A percentile compares a stretch with the other conserved stretches of the same genome.
Evolutionary conservation across 2,329 filamentous ascomycete genomes (phyloP).

Genomic region (Cladorrhinum sp.): DNA sequence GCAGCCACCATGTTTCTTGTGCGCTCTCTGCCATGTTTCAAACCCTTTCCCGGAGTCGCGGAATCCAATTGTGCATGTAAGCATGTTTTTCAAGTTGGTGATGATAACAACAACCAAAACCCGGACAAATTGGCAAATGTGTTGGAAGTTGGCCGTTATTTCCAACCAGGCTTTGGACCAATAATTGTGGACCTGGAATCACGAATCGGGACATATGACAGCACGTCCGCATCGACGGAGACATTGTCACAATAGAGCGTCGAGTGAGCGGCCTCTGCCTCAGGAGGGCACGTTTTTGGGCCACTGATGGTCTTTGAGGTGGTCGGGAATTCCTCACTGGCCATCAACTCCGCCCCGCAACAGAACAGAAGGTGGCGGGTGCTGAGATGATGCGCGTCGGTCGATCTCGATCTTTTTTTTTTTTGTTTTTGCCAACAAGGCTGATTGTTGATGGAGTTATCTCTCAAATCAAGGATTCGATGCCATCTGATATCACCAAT

Average conservation of each 20-base stretch:
- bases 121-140: background rate
- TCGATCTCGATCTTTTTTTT: background rate
- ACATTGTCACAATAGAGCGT: no score
- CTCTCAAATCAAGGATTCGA: background rate
- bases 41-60: no score
- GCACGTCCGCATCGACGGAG: background rate
- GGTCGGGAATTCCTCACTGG: background rate
- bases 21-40: background rate
- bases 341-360: background rate
- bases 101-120: background rate
- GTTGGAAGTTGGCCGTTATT: background rate
- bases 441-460: background rate
- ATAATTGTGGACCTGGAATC: background rate
- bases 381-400: no score
- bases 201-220: background rate
- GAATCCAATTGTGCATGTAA: no score
- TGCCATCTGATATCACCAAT: slow-evolving; percentile 11
- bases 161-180: background rate
- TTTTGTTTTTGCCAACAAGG: no score
- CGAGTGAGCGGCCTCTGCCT: background rate
- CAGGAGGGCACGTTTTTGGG: background rate
- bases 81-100: no score
- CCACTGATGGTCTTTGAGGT: background rate
- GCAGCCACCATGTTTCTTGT: background rate
- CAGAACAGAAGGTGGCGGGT: background rate